Evolutionary conservation across 2,329 filamentous ascomycete species (phyloP).

Genomic region (Cyphellophora attinorum): DNA sequence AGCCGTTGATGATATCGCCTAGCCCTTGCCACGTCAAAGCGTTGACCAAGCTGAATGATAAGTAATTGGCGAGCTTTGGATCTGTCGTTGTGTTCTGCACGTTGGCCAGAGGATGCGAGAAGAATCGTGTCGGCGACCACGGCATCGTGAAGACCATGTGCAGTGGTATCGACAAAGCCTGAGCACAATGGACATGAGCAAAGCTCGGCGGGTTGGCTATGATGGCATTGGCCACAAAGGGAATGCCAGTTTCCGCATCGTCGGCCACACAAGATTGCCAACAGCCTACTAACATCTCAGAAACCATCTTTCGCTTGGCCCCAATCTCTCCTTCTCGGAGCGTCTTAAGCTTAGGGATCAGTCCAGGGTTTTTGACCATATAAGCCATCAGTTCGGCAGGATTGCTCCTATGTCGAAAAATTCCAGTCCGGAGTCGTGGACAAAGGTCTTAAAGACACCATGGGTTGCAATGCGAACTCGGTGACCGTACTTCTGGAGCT

Average conservation of each 20-base stretch:
- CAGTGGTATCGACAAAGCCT: constrained; percentile 39
- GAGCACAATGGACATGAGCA: constrained; percentile 44
- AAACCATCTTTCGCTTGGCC: constrained; percentile 24
- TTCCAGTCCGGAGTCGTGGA: constrained; percentile 43
- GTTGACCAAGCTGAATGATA: constrained; percentile 40
- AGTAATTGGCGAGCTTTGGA: constrained; percentile 28
- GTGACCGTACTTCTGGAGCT: constrained; percentile 41
- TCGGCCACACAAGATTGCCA: constrained; percentile 31
- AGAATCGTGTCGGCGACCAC: constrained; percentile 34
- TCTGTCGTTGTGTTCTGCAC: constrained; percentile 27
- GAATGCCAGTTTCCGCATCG: constrained; percentile 20
- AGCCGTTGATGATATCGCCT: constrained; percentile 36
- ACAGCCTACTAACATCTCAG: constrained; percentile 29
- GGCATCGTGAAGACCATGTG: constrained; percentile 48
- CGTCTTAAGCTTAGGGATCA: constrained; percentile 29
- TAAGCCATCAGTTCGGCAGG: constrained; percentile 42
- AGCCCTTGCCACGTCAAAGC: constrained; percentile 42
- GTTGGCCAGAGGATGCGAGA: constrained; percentile 43
- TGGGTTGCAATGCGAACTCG: constrained; percentile 51
- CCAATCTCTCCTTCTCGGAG: constrained; percentile 26
- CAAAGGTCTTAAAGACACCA: constrained; percentile 43
- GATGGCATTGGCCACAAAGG: constrained; percentile 46
- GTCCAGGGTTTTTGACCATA: constrained; percentile 40
- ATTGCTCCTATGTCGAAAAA: constrained; percentile 51
- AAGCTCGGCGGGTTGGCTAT: constrained; percentile 47